Base-by-base conservation (phyloP, 2,329 filamentous ascomycete species). In the Exutisphaerella laricina region DNA sequence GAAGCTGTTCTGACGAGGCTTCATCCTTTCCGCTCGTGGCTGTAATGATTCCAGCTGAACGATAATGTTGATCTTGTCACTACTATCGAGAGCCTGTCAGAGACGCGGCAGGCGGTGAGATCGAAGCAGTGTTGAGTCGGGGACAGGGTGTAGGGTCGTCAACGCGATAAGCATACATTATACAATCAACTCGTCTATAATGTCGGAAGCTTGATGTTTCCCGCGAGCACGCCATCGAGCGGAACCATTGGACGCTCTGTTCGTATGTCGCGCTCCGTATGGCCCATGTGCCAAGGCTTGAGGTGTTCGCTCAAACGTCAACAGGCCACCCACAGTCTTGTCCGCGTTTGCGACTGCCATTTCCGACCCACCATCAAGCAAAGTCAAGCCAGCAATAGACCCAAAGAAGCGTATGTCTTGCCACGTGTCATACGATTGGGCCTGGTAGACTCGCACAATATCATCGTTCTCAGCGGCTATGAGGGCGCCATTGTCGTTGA, bases 391-490 rank as follows among this genome's bases (percentile, higher is more conserved):
- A 5, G 78, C 84, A 46, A 87, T 78, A 56, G 86, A 82, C 25
- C 85, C 84, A 61, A 89, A 88, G 42, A 88, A 74, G 48, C 85
- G 82, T 7, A 89, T 66, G n/a, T 72, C 72, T 16, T 70, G 63
- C 0, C 79, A 82, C 5, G 13, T 9, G 51, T 88, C 80, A 53
- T 88, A 81, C 17, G 12, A 29, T 23, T 20, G 35, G 7, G 35
- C 43, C 26, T 48, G 34, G 35, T 53, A 53, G 33, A 89, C 69
- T 59, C 76, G 81, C 57, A 90, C 66, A 45, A 77, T 78, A 58
- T 90, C 85, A 23, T 85, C 83, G 58, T 85, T 82, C 62, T 90
- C 86, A 2, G 83, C 84, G 2, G 81, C 80, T 8, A 87, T 74
- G 9, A 90, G 71, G 1, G 86, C 72, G 13, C 84, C 84, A 2